Conservation (phyloP, 2,329 filamentous ascomycete genomes). For the Fusarium guadeloupense region DNA sequence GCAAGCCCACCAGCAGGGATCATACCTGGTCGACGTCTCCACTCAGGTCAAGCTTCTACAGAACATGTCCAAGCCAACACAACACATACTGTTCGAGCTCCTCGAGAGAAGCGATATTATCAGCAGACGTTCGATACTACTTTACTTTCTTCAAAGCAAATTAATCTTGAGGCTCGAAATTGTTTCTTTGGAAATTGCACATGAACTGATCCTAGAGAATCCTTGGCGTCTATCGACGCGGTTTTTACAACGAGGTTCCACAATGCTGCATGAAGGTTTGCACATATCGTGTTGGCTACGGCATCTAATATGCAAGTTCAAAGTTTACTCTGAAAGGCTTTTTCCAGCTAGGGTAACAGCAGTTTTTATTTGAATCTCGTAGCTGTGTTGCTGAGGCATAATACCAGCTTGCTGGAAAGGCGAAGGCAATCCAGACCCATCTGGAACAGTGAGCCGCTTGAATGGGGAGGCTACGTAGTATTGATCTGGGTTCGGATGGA, state of each 20-base stretch:
- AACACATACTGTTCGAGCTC: conserved; percentile 7
- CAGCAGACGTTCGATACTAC: not conserved
- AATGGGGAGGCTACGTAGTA: conserved; percentile 1
- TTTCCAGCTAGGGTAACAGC: conserved; percentile 14
- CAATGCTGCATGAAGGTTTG: conserved; percentile 13
- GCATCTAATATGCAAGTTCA: conserved; percentile 18
- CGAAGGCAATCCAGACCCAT: conserved; percentile 1
- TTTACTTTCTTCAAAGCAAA: not conserved
- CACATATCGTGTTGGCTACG: conserved; percentile 17
- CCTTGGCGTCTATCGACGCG: not conserved
- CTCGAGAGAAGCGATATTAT: not conserved
- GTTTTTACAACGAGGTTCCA: conserved; percentile 24
- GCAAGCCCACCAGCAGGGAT: conserved; percentile 31
- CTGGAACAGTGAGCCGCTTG: not conserved
- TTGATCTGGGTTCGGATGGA: conserved; percentile 15
- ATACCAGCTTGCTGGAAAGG: conserved; percentile 20
- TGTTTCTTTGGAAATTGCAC: not conserved
- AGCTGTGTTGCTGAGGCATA: not conserved
- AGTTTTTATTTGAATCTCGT: not conserved
- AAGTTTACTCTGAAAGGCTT: conserved; percentile 28
- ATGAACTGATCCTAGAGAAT: conserved; percentile 4
- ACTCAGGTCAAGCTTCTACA: conserved; percentile 5
- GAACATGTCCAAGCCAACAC: too few relatives aligned
- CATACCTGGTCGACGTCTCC: conserved; percentile 11
- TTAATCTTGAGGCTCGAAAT: not conserved